Conservation (phyloP, 1,284 basidiomycete genomes). For the Vanrija pseudolonga region DNA sequence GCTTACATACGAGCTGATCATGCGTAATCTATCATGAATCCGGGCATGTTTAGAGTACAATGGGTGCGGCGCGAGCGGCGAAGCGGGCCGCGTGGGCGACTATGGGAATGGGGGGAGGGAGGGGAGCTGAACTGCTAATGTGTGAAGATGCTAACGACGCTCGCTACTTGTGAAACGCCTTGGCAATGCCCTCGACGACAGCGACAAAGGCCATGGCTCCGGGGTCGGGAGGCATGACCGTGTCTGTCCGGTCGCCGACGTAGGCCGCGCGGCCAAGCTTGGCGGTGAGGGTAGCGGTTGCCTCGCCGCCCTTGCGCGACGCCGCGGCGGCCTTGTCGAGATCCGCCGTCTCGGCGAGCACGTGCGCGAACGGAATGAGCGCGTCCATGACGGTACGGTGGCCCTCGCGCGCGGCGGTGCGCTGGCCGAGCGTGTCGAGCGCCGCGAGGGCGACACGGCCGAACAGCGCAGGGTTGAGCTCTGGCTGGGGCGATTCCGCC, state of each 20-base stretch:
- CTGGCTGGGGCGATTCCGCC: constrained; percentile 4
- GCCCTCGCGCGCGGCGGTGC: constrained; percentile 50
- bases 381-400: constrained; percentile 53
- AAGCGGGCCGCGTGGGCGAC: too few relatives aligned
- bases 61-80: neutral
- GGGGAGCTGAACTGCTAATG: too few relatives aligned
- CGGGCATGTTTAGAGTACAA: too few relatives aligned
- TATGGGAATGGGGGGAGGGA: too few relatives aligned
- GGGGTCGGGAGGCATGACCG: constrained; percentile 44
- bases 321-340: constrained; percentile 41
- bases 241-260: constrained; percentile 43
- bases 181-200: constrained; percentile 36
- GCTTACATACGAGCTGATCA: constrained; percentile 64
- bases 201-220: constrained; percentile 47
- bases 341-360: constrained; percentile 36
- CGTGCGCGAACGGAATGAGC: constrained; percentile 50
- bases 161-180: constrained; percentile 9
- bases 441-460: constrained; percentile 23
- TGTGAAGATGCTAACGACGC: too few relatives aligned
- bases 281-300: constrained; percentile 45
- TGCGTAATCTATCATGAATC: constrained; percentile 42
- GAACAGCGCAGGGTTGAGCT: neutral
- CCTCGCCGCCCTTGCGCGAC: constrained; percentile 45
- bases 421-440: constrained; percentile 45
- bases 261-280: constrained; percentile 52